Evolutionary conservation across 306 rosid genomes (phyloP).

Genomic region (Cucurbita maxima): DNA sequence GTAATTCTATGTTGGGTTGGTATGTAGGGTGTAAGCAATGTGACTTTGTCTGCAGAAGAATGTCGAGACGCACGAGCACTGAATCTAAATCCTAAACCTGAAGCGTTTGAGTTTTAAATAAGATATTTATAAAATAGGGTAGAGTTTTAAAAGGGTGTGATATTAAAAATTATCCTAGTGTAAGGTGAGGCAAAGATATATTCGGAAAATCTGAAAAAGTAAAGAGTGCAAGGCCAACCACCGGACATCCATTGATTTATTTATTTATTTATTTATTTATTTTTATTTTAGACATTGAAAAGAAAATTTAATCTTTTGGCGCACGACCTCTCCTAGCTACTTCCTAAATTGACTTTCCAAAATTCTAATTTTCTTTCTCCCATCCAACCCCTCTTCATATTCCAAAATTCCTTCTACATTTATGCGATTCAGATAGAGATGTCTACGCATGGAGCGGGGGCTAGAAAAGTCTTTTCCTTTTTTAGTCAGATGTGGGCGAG

Average conservation of each 20-base stretch:
- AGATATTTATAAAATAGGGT: background rate
- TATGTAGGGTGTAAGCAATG: too few species aligned
- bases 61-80: too few species aligned
- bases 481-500: too few species aligned
- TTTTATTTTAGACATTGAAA: too few species aligned
- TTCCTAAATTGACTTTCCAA: background rate
- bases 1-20: too few species aligned
- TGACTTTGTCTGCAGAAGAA: too few species aligned
- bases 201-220: background rate
- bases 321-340: background rate
- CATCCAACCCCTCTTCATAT: background rate
- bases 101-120: too few species aligned
- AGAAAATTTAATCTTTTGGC: background rate
- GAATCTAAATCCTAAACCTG: too few species aligned
- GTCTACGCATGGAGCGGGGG: too few species aligned
- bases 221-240: background rate
- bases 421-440: too few species aligned
- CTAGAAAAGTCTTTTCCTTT: too few species aligned
- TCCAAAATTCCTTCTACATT: background rate
- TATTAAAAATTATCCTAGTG: background rate
- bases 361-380: background rate
- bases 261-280: too few species aligned
- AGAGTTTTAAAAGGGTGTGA: background rate
- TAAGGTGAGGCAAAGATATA: background rate
- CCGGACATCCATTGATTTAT: background rate